Evolutionary conservation across 495 filamentous ascomycete species (phyloP), one percentile per base, ranked within the genome.

Genomic region (Penicillium simplicissimum): DNA sequence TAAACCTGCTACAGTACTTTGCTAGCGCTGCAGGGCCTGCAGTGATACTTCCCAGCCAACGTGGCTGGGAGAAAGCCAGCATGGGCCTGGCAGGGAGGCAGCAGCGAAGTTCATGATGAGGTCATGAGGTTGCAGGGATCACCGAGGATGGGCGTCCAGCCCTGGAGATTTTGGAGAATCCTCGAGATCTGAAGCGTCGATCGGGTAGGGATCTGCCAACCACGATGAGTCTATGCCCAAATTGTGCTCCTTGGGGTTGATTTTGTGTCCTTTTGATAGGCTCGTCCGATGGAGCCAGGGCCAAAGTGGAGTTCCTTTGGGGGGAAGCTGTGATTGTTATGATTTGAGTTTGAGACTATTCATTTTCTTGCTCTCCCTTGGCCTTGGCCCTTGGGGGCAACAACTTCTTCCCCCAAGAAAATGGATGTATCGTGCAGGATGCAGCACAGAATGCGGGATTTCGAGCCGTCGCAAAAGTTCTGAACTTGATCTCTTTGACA

Each of bases 1-100:
- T n/a, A n/a, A 40, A 15, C 4, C 40, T 42, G n/a, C 6, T 19
- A 21, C n/a, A n/a, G n/a, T n/a, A 10, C 23, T 14, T 33, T 53
- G 25, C 13, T n/a, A 13, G 6, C n/a, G 9, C 25, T 52, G 48
- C 48, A 52, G 23, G 25, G 37, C 57, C 57, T 60, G 52, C 52
- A 57, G 60, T 6, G 15, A 14, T 60, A 57, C 60, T 61, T 56
- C 63, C 61, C 37, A 57, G 62, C 58, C 66, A 69, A 69, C 61
- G 64, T 71, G 66, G 66, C 57, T 59, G 59, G 37, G 19, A 7
- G n/a, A 19, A 42, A 25, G 14, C 43, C 43, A 47, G 43, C 43
- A 28, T 8, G 11, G 43, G 43, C 43, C 21, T 14, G 43, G 43
- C 14, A 25, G 34, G 45, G 34, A 51, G 49, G 51, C 33, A 34